Conservation (phyloP, 495 filamentous ascomycete species). For the Zalerion maritima region DNA sequence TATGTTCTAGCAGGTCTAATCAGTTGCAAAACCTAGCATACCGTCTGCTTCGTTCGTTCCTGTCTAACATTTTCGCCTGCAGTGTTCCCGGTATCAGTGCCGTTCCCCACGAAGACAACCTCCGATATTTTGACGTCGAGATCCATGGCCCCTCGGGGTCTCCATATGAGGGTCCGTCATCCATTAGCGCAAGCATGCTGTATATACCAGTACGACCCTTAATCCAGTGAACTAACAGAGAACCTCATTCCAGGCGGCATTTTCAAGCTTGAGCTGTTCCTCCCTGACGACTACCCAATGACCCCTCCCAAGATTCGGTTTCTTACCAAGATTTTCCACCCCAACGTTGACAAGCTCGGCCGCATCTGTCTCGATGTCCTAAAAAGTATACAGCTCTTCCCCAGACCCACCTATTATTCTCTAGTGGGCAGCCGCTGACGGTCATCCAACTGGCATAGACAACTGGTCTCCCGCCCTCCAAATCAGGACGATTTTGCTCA, state of each 20-base stretch:
- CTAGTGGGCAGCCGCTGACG: too few relatives aligned
- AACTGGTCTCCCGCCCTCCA: slow-evolving; percentile 99
- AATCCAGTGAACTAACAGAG: slow-evolving; percentile 2
- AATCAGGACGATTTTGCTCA: slow-evolving; percentile 93
- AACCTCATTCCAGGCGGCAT: slow-evolving; percentile 51
- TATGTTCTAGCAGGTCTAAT: too few relatives aligned
- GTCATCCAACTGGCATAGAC: slow-evolving; percentile 34
- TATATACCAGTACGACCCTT: not conserved
- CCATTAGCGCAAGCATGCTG: slow-evolving; percentile 1
- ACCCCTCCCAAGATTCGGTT: slow-evolving; percentile 97
- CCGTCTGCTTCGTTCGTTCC: slow-evolving; percentile 1
- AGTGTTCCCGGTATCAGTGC: slow-evolving; percentile 96
- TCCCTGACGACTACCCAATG: slow-evolving; percentile 99
- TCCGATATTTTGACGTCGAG: slow-evolving; percentile 93
- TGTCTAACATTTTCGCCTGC: slow-evolving; percentile 6
- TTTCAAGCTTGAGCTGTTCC: slow-evolving; percentile 94
- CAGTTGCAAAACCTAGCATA: slow-evolving; percentile 9
- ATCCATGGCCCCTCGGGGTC: slow-evolving; percentile 91
- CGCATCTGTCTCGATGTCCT: slow-evolving; percentile 95
- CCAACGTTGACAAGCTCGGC: slow-evolving; percentile 94
- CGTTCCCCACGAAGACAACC: slow-evolving; percentile 94
- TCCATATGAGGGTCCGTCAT: slow-evolving; percentile 66
- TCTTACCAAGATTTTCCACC: slow-evolving; percentile 97
- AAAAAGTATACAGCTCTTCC: slow-evolving; percentile 86
- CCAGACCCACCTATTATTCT: too few relatives aligned